phyloP scores from a whole-genome alignment of 768 basidiomycete species.

The Suillus discolor region DNA sequence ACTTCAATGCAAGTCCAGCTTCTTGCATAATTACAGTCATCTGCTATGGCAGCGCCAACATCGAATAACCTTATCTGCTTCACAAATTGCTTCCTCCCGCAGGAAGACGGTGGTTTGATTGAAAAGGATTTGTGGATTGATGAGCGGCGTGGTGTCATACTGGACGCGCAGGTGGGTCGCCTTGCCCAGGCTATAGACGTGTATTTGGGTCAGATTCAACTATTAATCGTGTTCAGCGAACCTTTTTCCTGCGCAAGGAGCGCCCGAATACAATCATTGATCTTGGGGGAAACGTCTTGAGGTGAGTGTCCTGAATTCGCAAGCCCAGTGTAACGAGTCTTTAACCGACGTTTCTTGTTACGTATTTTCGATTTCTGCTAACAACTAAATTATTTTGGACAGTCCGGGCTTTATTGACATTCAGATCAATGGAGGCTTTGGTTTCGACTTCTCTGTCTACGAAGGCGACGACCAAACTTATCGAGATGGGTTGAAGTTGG shows the following conservation, averaged over 20 bases:
- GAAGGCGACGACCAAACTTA: conserved; percentile 72
- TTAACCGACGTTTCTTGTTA: neutral
- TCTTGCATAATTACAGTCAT: neutral
- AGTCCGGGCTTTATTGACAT: conserved; percentile 88
- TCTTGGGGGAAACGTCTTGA: conserved; percentile 75
- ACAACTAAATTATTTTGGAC: conserved; percentile 9
- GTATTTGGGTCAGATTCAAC: conserved; percentile 9
- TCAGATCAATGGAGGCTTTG: conserved; percentile 90
- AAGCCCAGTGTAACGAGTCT: no score
- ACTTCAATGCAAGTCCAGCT: neutral
- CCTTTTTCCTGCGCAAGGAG: conserved; percentile 64
- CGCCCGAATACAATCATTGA: conserved; percentile 68
- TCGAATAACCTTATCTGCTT: conserved; percentile 80
- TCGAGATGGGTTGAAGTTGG: conserved; percentile 61
- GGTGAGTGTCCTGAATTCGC: conserved; percentile 37
- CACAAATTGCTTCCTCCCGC: conserved; percentile 81
- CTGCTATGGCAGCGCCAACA: conserved; percentile 24
- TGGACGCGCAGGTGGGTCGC: conserved; percentile 67
- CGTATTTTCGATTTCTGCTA: conserved; percentile 12
- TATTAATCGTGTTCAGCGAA: conserved; percentile 44
- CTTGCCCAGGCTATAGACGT: neutral
- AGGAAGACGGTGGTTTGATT: conserved; percentile 76
- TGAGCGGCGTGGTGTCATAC: conserved; percentile 66
- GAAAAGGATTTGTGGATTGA: conserved; percentile 85
- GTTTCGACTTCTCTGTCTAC: conserved; percentile 86